Percentiles rank a stretch among this genome's conserved stretches.
Conservation (phyloP, 177 flowering plant species). For the Tripterygium wilfordii region DNA sequence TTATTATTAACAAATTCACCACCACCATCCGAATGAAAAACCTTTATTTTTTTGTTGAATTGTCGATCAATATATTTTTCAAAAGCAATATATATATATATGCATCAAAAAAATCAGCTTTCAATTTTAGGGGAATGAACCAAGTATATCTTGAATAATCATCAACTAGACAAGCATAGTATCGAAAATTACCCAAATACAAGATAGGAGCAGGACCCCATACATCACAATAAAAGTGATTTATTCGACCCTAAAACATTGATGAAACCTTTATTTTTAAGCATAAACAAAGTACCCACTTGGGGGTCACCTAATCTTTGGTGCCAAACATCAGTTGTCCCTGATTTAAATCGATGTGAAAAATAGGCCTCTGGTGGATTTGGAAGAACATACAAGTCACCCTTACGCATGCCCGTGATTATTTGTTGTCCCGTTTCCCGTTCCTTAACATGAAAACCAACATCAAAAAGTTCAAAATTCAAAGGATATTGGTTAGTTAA, state of each 20-base stretch:
- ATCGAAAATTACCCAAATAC: neutral
- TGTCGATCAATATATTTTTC: neutral
- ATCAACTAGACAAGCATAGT: slow-evolving; percentile 12
- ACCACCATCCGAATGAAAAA: neutral
- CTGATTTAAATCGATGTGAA: neutral
- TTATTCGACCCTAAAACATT: neutral
- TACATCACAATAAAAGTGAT: slow-evolving; percentile 9
- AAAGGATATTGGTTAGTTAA: slow-evolving; percentile 3
- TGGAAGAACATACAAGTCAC: slow-evolving; percentile 11
- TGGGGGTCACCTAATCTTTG: slow-evolving; percentile 13
- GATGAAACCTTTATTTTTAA: slow-evolving; percentile 1
- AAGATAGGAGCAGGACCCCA: slow-evolving; percentile 13
- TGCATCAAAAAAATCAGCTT: slow-evolving; percentile 3
- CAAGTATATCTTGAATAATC: slow-evolving; percentile 9
- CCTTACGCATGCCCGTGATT: neutral
- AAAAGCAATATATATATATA: slow-evolving; percentile 1
- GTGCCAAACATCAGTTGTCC: slow-evolving; percentile 3
- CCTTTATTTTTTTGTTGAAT: neutral
- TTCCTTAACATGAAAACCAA: slow-evolving; percentile 5
- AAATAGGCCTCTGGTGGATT: slow-evolving; percentile 1
- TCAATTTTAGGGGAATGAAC: slow-evolving; percentile 8
- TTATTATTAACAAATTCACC: neutral
- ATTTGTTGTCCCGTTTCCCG: slow-evolving; percentile 1
- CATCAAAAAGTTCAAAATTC: slow-evolving; percentile 6
- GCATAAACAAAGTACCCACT: neutral